These are phyloP conservation scores for Cyamopsis tetragonoloba DNA, from an alignment of 306 rosid genomes.

Conservation along the genomic window DNA sequence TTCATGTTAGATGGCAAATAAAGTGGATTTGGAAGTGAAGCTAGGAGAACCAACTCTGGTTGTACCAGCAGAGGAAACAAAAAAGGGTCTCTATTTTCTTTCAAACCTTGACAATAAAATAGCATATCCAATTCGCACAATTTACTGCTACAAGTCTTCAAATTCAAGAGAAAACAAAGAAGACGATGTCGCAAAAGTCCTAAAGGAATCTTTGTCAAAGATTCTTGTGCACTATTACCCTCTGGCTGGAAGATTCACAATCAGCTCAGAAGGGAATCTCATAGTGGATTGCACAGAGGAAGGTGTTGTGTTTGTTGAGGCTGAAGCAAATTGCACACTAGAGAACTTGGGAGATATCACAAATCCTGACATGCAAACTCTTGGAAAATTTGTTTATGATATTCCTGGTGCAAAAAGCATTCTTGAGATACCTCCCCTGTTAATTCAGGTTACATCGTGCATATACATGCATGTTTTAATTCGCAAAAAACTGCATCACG, in stretches of 20 bases:
- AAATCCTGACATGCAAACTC: not conserved
- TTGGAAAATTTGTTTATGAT: not conserved
- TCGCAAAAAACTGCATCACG: no score
- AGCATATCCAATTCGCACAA: not conserved
- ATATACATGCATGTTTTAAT: no score
- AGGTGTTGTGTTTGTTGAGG: conserved; percentile 8
- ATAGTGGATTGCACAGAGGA: not conserved
- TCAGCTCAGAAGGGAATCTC: not conserved
- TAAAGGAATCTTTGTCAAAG: not conserved
- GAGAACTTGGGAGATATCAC: not conserved
- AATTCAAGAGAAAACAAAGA: not conserved
- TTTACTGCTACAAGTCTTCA: not conserved
- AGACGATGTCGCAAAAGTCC: not conserved
- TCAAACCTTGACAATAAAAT: not conserved
- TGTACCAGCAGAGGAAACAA: not conserved
- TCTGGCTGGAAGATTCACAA: not conserved
- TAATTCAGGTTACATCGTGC: not conserved
- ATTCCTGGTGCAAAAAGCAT: not conserved
- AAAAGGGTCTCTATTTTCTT: not conserved
- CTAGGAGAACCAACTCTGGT: not conserved
- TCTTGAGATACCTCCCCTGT: not conserved
- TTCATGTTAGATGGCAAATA: not conserved
- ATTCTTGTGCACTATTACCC: not conserved
- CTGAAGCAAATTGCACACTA: not conserved
- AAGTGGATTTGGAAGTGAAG: not conserved